Percentiles rank a stretch among this genome's conserved stretches.
Conservation (phyloP, 2,329 filamentous ascomycete species). For the Alternaria consortialis region DNA sequence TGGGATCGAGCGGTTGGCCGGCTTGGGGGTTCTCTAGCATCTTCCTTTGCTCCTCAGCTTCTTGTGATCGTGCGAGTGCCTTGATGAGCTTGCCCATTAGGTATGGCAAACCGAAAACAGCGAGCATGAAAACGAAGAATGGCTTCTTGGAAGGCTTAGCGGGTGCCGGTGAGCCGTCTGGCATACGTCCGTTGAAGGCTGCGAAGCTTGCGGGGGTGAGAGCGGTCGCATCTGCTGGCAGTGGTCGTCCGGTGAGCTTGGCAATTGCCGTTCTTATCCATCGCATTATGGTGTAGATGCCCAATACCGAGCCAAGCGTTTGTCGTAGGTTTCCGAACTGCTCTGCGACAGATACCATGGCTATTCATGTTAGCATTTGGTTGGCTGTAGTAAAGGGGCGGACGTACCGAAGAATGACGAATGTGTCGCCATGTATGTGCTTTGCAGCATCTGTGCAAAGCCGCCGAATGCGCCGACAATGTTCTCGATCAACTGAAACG, state of each 20-base stretch:
- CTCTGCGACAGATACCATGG: conserved; percentile 98
- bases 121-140: conserved; percentile 92
- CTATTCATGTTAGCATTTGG: conserved; percentile 51
- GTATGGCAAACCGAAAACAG: conserved; percentile 94
- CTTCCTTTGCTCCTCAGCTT: conserved; percentile 77
- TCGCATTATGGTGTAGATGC: conserved; percentile 94
- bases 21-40: conserved; percentile 61
- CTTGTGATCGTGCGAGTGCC: conserved; percentile 81
- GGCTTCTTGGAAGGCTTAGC: conserved; percentile 90
- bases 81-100: conserved; percentile 96
- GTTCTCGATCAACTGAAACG: conserved; percentile 98
- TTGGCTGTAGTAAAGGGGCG: not conserved
- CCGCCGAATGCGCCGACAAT: conserved; percentile 96
- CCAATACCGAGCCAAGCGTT: conserved; percentile 90
- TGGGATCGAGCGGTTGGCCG: conserved; percentile 74
- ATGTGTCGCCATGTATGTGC: conserved; percentile 99
- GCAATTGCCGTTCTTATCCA: conserved; percentile 93
- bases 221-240: conserved; percentile 83
- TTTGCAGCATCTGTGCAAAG: conserved; percentile 99
- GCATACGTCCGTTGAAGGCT: conserved; percentile 77
- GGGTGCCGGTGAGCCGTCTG: conserved; percentile 70
- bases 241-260: conserved; percentile 90
- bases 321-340: conserved; percentile 94
- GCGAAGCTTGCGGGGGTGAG: conserved; percentile 93
- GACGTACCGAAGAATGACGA: conserved; percentile 94